Conservation (phyloP, 805 yeast genomes). For the Priceomyces haplophilus region DNA sequence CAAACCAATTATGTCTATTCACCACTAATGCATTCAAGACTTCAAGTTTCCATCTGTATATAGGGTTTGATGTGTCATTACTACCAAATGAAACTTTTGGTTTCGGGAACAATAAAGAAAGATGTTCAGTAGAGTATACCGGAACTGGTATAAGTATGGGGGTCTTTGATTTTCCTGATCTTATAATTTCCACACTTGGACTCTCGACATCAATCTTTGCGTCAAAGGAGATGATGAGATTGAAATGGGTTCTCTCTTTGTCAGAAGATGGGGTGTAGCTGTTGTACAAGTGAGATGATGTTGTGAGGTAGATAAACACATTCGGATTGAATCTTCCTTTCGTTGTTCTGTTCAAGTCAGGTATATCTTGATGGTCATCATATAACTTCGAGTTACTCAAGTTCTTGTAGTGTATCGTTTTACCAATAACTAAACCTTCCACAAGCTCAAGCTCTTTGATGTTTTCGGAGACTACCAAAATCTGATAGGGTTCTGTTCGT, state of each 20-base stretch:
- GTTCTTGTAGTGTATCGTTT: conserved; percentile 60
- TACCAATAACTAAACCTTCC: conserved; percentile 77
- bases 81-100: conserved; percentile 17
- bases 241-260: conserved; percentile 18
- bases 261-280: conserved; percentile 22
- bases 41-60: conserved; percentile 31
- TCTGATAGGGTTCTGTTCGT: conserved; percentile 16
- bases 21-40: conserved; percentile 27
- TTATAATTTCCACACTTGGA: conserved; percentile 36
- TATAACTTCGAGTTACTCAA: conserved; percentile 62
- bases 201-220: conserved; percentile 26
- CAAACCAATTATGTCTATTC: conserved; percentile 26
- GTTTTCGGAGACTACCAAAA: conserved; percentile 53
- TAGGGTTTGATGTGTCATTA: conserved; percentile 15
- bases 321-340: conserved; percentile 4
- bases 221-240: conserved; percentile 38
- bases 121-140: conserved; percentile 32
- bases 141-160: conserved; percentile 39
- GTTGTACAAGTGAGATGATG: conserved; percentile 33
- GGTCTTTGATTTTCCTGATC: conserved; percentile 18
- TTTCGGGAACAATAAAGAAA: conserved; percentile 17
- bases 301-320: conserved; percentile 26
- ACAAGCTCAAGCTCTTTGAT: conserved; percentile 72
- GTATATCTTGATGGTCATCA: conserved; percentile 33
- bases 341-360: conserved; percentile 1